These are phyloP conservation scores for Penicillium sp. DNA, from an alignment of 2,329 filamentous ascomycete species.

Conservation along the genomic window DNA sequence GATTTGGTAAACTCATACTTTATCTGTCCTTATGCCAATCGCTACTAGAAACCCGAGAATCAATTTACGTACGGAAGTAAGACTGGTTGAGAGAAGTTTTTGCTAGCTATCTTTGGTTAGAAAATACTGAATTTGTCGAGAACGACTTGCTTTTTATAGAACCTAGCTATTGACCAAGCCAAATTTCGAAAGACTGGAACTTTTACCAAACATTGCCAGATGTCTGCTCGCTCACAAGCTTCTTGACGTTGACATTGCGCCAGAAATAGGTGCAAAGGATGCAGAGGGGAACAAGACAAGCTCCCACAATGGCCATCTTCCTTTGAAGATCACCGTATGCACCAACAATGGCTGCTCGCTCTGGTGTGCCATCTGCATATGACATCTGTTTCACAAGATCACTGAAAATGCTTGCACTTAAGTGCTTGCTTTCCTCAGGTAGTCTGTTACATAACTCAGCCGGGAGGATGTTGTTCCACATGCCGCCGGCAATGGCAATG, in stretches of 20 bases:
- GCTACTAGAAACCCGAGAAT: too few species aligned
- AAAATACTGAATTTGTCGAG: too few species aligned
- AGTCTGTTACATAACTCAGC: constrained; percentile 2
- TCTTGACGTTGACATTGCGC: constrained; percentile 15
- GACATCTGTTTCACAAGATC: constrained; percentile 17
- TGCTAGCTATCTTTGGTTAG: too few species aligned
- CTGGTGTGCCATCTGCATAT: constrained; percentile 48
- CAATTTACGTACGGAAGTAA: too few species aligned
- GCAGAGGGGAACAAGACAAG: constrained; percentile 11
- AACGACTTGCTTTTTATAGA: too few species aligned
- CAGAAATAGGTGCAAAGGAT: constrained; percentile 15
- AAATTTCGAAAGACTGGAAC: too few species aligned
- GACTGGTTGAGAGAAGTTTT: too few species aligned
- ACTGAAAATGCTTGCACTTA: constrained; percentile 6
- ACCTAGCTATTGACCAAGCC: too few species aligned
- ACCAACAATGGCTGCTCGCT: constrained; percentile 49
- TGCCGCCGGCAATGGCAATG: constrained; percentile 9
- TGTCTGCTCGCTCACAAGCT: constrained; percentile 11
- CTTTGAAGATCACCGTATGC: constrained; percentile 55
- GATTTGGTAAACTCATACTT: too few species aligned
- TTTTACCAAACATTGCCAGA: constrained; percentile 8
- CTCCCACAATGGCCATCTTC: constrained; percentile 45
- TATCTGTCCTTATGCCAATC: too few species aligned
- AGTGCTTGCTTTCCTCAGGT: constrained; percentile 9
- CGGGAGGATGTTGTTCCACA: constrained; percentile 14